Conservation (phyloP, 306 rosid genomes). For the Pyrus betulifolia region DNA sequence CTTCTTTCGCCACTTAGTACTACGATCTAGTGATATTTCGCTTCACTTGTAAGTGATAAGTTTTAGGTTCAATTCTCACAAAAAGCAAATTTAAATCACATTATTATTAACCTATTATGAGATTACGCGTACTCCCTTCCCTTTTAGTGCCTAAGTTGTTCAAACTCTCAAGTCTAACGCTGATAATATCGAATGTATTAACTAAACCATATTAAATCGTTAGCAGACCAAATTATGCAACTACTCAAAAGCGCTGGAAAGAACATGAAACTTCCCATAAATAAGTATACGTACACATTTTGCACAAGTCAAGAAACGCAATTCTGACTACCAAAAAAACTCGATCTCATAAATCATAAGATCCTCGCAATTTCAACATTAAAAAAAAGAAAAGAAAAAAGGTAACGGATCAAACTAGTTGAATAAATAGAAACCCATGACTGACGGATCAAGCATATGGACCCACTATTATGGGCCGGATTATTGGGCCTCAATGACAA, state of each 20-base stretch:
- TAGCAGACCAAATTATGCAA: not conserved
- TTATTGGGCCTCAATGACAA: not conserved
- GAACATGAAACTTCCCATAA: not conserved
- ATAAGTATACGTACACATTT: not conserved
- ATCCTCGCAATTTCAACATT: not conserved
- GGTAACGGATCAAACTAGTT: not conserved
- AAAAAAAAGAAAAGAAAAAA: not conserved
- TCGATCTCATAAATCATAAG: not conserved
- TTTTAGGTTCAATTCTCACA: rapidly evolving
- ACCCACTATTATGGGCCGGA: not conserved
- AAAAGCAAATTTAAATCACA: rapidly evolving
- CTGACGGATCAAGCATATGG: not conserved
- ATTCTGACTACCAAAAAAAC: not conserved
- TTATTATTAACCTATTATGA: rapidly evolving
- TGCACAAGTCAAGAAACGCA: not conserved
- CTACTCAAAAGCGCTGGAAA: no score
- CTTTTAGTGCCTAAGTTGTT: no score
- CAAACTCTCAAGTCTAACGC: no score
- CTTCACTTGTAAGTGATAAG: no score
- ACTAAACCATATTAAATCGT: no score
- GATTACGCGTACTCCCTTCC: no score
- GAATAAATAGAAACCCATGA: not conserved
- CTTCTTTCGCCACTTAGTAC: no score
- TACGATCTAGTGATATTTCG: no score
- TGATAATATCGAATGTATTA: no score